These are phyloP conservation scores for Blastobotrys elegans DNA, from an alignment of 1,139 yeast species.

Conservation along the genomic window DNA sequence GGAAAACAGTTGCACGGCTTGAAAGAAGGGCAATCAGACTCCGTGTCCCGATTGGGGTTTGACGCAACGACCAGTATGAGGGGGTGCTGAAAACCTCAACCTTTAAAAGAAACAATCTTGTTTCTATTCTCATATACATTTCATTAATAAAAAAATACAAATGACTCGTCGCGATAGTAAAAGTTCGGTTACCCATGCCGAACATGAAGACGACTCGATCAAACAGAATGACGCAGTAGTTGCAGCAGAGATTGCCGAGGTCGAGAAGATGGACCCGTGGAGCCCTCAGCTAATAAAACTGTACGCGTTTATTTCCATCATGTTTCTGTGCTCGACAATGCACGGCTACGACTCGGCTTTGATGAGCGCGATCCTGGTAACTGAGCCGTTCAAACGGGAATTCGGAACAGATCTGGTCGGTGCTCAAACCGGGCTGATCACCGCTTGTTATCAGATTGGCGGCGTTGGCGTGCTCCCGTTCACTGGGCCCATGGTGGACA, in stretches of 20 bases:
- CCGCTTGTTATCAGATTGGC: conserved; percentile 18
- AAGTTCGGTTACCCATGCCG: neutral
- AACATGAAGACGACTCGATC: neutral
- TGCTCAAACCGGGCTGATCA: conserved; percentile 17
- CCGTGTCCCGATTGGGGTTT: neutral
- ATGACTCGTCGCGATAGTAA: neutral
- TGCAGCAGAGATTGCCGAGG: neutral
- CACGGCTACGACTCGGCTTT: conserved; percentile 9
- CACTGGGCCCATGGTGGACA: conserved; percentile 13
- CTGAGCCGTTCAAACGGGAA: conserved; percentile 8
- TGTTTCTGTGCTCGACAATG: conserved; percentile 12
- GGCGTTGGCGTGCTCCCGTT: conserved; percentile 20
- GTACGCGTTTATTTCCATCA: neutral
- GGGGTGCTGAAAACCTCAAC: too few species aligned
- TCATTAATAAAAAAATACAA: too few species aligned
- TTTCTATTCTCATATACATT: too few species aligned
- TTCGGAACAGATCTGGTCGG: conserved; percentile 12
- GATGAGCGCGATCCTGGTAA: conserved; percentile 8
- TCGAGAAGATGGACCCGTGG: neutral
- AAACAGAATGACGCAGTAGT: neutral
- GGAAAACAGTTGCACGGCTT: neutral
- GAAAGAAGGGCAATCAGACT: neutral
- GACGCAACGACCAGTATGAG: neutral
- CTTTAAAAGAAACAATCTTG: neutral
- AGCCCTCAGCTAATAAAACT: neutral